These are phyloP conservation scores for Reutealis trisperma DNA, from an alignment of 345 rosid species.

Conservation along the genomic window DNA sequence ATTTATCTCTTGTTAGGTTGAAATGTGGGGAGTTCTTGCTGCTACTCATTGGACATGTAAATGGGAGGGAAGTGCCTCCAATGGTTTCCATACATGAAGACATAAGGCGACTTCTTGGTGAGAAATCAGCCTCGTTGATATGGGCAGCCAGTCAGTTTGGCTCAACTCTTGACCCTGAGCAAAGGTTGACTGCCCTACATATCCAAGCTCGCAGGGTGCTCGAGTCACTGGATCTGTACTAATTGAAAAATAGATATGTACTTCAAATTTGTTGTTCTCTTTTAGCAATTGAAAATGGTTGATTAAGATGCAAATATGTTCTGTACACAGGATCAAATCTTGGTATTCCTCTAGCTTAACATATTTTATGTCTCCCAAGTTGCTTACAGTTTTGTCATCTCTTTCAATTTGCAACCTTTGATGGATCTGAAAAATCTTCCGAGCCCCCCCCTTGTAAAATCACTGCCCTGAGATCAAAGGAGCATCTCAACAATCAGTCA, in stretches of 20 bases:
- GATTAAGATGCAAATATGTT: neutral
- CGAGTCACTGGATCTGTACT: slow-evolving; percentile 69
- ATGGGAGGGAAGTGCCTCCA: slow-evolving; percentile 75
- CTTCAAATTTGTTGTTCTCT: neutral
- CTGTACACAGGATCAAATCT: neutral
- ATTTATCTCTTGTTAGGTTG: slow-evolving; percentile 46
- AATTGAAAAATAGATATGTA: neutral
- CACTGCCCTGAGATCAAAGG: too few relatives aligned
- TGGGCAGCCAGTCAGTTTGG: slow-evolving; percentile 99
- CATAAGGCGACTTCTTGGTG: slow-evolving; percentile 82
- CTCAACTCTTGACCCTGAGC: slow-evolving; percentile 81
- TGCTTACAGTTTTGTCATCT: too few relatives aligned
- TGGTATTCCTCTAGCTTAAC: too few relatives aligned
- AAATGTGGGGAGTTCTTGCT: slow-evolving; percentile 97
- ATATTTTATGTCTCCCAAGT: neutral
- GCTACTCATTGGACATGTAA: slow-evolving; percentile 83
- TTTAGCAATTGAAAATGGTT: neutral
- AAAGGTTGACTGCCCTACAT: slow-evolving; percentile 78
- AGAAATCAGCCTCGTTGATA: slow-evolving; percentile 87
- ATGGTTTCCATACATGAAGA: slow-evolving; percentile 87
- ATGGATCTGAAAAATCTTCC: too few relatives aligned
- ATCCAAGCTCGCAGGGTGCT: slow-evolving; percentile 94
- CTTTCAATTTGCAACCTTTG: too few relatives aligned
- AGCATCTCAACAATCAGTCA: too few relatives aligned
- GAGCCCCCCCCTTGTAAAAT: too few relatives aligned